phyloP scores from a whole-genome alignment of 1,284 basidiomycete genomes.

The Cryptococcus sp. region DNA sequence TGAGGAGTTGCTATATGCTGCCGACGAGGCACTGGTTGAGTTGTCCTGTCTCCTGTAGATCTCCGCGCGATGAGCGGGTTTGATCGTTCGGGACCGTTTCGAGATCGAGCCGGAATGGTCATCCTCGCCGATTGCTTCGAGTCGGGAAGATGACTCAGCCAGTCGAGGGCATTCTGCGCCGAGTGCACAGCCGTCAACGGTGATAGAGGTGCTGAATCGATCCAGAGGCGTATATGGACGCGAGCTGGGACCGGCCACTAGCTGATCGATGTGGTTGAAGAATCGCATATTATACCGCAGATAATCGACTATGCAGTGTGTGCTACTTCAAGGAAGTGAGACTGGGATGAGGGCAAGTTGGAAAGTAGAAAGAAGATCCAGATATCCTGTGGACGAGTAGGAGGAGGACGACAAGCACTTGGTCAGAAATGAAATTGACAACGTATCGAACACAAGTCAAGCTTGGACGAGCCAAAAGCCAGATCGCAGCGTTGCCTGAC shows the following conservation, averaged over 20 bases:
- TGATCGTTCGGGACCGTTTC: not conserved
- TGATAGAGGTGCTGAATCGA: not conserved
- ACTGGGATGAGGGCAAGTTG: too few species aligned
- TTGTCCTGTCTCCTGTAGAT: not conserved
- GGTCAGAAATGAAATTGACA: too few species aligned
- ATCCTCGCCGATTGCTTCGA: not conserved
- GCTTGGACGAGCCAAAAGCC: too few species aligned
- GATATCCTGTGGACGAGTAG: too few species aligned
- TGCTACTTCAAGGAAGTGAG: too few species aligned
- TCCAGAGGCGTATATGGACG: conserved; percentile 10
- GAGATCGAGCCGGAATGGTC: not conserved
- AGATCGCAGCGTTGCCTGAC: too few species aligned
- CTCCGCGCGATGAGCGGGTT: not conserved
- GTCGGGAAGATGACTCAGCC: not conserved
- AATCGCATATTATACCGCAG: not conserved
- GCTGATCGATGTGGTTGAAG: conserved; percentile 11
- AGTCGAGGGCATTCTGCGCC: not conserved
- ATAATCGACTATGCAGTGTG: too few species aligned
- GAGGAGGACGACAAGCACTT: too few species aligned
- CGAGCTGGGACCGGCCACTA: conserved; percentile 23
- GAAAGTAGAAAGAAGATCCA: too few species aligned
- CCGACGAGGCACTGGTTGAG: not conserved
- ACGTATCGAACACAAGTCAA: too few species aligned
- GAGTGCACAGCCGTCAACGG: not conserved
- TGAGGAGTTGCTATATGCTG: not conserved